Conservation (phyloP, 2,329 filamentous ascomycete genomes). For the Aspergillus hiratsukae region DNA sequence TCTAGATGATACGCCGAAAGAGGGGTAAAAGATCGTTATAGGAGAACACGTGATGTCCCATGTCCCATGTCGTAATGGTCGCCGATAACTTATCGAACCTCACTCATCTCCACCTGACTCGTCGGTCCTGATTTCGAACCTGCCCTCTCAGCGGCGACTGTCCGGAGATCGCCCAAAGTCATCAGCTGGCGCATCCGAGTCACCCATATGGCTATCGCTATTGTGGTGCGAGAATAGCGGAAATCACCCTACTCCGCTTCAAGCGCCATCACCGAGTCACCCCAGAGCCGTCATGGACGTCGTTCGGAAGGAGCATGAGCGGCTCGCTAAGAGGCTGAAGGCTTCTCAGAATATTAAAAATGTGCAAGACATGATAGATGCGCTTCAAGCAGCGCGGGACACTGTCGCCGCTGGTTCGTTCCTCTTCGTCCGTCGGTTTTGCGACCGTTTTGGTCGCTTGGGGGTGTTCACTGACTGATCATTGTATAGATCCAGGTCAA, state of each 20-base stretch:
- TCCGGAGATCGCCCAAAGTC: not conserved
- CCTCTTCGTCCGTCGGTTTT: not conserved
- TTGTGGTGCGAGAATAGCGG: conserved; percentile 16
- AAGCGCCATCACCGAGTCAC: conserved; percentile 9
- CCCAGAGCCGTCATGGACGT: conserved; percentile 49
- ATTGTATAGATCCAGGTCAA: conserved; percentile 57
- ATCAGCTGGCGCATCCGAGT: not conserved
- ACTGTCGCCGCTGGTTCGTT: conserved; percentile 64
- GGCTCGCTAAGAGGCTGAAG: conserved; percentile 65
- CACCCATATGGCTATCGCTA: conserved; percentile 23
- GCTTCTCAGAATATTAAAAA: conserved; percentile 68
- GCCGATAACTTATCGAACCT: not conserved
- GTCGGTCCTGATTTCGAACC: not conserved
- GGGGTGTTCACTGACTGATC: conserved; percentile 5
- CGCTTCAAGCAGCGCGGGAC: conserved; percentile 69
- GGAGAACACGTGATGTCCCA: conserved; percentile 7
- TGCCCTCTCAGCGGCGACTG: not conserved
- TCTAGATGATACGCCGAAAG: not conserved
- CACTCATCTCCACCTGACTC: not conserved
- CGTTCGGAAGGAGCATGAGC: conserved; percentile 69
- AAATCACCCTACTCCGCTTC: conserved; percentile 28
- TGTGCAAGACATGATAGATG: conserved; percentile 77
- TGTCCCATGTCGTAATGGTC: conserved; percentile 8
- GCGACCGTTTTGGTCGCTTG: conserved; percentile 9
- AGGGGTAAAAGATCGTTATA: not conserved